phyloP scores from a whole-genome alignment of 352 stramenopile genomes.

The Phytophthora brassicae region DNA sequence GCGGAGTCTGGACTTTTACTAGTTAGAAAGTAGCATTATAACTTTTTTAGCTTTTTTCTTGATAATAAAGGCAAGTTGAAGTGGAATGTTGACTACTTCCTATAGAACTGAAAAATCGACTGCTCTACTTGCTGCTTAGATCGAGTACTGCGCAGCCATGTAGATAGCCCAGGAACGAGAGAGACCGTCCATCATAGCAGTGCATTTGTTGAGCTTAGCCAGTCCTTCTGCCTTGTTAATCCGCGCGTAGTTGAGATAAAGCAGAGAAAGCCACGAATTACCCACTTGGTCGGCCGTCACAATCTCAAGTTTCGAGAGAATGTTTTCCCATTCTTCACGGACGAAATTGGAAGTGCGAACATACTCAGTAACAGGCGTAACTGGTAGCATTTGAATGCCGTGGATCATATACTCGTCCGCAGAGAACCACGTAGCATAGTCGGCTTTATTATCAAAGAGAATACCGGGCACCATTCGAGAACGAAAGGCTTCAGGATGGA shows the following conservation, averaged over 20 bases:
- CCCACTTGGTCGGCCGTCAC: constrained; percentile 38
- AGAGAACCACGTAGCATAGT: constrained; percentile 83
- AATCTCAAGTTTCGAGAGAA: constrained; percentile 52
- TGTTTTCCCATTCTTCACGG: constrained; percentile 56
- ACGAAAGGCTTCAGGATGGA: constrained; percentile 49
- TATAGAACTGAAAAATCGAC: too few species aligned
- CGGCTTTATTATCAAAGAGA: constrained; percentile 80
- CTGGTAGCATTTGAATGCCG: constrained; percentile 77
- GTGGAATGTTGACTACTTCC: neutral
- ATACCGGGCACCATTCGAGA: constrained; percentile 64
- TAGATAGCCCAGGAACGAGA: constrained; percentile 84
- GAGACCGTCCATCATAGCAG: constrained; percentile 69
- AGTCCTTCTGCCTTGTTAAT: constrained; percentile 49
- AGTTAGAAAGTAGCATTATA: too few species aligned
- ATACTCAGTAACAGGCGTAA: constrained; percentile 64
- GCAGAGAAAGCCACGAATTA: constrained; percentile 65
- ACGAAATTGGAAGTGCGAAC: constrained; percentile 56
- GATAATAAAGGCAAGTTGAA: neutral
- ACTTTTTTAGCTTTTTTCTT: too few species aligned
- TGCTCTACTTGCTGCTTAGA: constrained; percentile 7
- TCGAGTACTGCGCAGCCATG: constrained; percentile 42
- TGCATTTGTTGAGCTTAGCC: constrained; percentile 53
- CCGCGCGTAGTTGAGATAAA: constrained; percentile 75
- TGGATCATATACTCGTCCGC: constrained; percentile 70
- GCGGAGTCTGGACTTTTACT: too few species aligned